Evolutionary conservation across 1,284 basidiomycete genomes (phyloP), one percentile per base, ranked within the genome.

Genomic region (Ceratobasidium sp.): DNA sequence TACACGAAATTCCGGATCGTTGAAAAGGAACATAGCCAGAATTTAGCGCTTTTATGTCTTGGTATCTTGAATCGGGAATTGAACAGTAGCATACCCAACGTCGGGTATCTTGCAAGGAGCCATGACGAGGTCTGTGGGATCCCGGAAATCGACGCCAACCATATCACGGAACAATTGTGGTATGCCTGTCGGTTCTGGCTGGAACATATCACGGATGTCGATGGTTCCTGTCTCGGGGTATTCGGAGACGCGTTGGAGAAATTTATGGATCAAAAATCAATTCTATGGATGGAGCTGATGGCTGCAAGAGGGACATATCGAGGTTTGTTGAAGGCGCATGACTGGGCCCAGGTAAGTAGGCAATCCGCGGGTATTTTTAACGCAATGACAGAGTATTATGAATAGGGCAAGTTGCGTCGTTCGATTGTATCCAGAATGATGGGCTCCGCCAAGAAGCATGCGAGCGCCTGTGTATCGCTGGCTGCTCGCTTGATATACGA

Each of bases 131-230:
- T 1, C 1, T 12, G 11, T 14, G 64, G 64, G 14, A 38, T 67
- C 1, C 23, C 64, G 0, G 64, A 67, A n/a, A 51, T 30, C 30
- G 6, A 33, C 6, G 30, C 30, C 30, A 2, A 33, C 30, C 30
- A 33, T 33, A 33, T 33, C 3, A 33, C 30, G 3, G 30, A 33
- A 33, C 30, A 33, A 28, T 25, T 67, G 14, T 38, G 48, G 23
- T 67, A 67, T 46, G 64, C 64, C 0, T 67, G 64, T 25, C 53
- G 9, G 23, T 67, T 67, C 53, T 67, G 64, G 64, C n/a, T 23
- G 4, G 48, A 51, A 16, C 64, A 67, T 33, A 12, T 67, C 7
- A 8, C 18, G 12, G 64, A 67, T 28, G 23, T 16, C 7, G 40
- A 8, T 1, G n/a, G 5, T 11, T 25, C 58, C 12, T 33, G 3